Base-by-base conservation (phyloP, 1,139 yeast genomes). In the Geotrichum cucujoidarum region DNA sequence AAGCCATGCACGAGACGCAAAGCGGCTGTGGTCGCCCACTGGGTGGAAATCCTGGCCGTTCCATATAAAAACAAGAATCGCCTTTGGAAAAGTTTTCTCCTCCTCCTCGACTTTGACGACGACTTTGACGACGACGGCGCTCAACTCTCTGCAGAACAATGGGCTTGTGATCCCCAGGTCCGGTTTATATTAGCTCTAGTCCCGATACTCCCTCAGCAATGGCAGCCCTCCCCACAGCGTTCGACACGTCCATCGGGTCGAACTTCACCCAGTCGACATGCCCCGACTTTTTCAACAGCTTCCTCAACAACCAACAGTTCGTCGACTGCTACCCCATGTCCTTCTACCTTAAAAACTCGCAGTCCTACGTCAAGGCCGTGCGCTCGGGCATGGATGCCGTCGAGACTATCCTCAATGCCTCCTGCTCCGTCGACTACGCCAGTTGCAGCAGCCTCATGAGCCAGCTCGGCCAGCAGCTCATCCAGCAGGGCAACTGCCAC, bases 211-310 rank as follows among this genome's bases (percentile, higher is more conserved):
- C n/a, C 32, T 24, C 29, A 30, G 10, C 35, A 16, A 34, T 34
- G n/a, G 4, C 18, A 25, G 17, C 18, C 24, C 35, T 31, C 38
- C 64, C 64, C 17, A 41, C 53, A 30, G 62, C 67, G 14, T 64
- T 64, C 51, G 68, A 64, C 52, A 57, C 67, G n/a, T 56, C 66
- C n/a, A 57, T 64, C 29, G 66, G 67, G 35, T 48, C 45, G 14
- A 59, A 60, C 50, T 63, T 63, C 55, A 57, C 65, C 18, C 52
- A 57, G 29, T 30, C 55, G 1, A 52, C 63, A 4, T 64, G 68
- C 43, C 61, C 62, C 17, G 38, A 45, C 10, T 64, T 58, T 44
- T 62, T 64, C 51, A 43, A 51, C 18, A 21, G 38, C 16, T 62
- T 64, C 48, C 57, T 64, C 4, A 43, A 45, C 17, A 59, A 63